Evolutionary conservation across 495 filamentous ascomycete species (phyloP).

Genomic region (Penicillium chermesinum): DNA sequence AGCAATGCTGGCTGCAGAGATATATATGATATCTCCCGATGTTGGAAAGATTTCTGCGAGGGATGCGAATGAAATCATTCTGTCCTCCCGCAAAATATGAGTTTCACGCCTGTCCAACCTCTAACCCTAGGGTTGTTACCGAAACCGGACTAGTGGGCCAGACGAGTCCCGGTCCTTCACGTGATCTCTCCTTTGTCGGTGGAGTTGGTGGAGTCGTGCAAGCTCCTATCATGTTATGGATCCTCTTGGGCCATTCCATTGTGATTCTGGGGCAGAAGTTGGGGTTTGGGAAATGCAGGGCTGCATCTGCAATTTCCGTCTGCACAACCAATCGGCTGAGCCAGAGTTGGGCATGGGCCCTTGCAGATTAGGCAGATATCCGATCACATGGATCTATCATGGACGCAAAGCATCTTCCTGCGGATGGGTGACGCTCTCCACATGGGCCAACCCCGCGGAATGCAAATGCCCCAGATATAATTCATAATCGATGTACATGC

Average conservation of each 20-base stretch:
- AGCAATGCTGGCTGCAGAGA: background rate
- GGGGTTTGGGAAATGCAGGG: too few relatives aligned
- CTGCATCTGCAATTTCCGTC: background rate
- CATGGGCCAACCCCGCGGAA: background rate
- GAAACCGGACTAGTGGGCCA: slow-evolving; percentile 8
- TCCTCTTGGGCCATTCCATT: slow-evolving; percentile 1
- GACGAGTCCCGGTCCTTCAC: slow-evolving; percentile 7
- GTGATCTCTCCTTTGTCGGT: background rate
- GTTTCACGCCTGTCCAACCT: slow-evolving; percentile 6
- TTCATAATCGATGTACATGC: background rate
- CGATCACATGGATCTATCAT: slow-evolving; percentile 2
- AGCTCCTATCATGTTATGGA: slow-evolving; percentile 4
- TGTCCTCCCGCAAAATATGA: background rate
- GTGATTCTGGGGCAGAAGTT: too few relatives aligned
- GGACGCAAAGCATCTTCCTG: background rate
- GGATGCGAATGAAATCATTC: slow-evolving; percentile 8
- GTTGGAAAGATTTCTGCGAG: slow-evolving; percentile 4
- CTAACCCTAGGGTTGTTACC: slow-evolving; percentile 8
- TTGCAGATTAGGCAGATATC: slow-evolving; percentile 16
- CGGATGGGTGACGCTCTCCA: background rate
- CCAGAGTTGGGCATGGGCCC: slow-evolving; percentile 7
- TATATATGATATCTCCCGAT: background rate
- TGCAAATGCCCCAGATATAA: background rate
- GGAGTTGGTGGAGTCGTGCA: background rate
- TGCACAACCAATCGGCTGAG: slow-evolving; percentile 8